Evolutionary conservation across 2,329 filamentous ascomycete genomes (phyloP), one percentile per base, ranked within the genome.

Genomic region (Hypoxylon sp.): DNA sequence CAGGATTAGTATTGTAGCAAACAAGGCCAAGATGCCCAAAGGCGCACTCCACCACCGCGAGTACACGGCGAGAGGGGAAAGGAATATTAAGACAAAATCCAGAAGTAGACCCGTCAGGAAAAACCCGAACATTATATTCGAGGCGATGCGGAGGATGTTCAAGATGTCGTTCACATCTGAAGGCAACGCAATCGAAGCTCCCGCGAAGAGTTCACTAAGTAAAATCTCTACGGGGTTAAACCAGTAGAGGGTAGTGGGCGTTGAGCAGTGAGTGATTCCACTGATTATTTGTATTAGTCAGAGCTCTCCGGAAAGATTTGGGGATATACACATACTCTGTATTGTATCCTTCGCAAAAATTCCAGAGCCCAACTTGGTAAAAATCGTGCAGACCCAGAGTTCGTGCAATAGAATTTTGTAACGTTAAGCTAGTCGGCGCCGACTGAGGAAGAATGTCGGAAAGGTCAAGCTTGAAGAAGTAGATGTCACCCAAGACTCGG

Each of bases 331-430:
- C 84, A 60, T 77, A 87, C 80, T 91, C 84, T 73, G 87, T 85
- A 62, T 88, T 83, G 79, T 94, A 97, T 19, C 94, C 94, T 79
- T 97, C 93, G 80, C 95, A 98, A 79, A 92, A 97, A 66, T 90
- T 91, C 95, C 95, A 98, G 44, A 98, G 82, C 5, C 94, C 94
- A 29, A 97, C 92, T 75, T 94, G 92, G 80, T 98, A 98, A 81
- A 97, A 98, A 80, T 98, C 95, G 78, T 97, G 93, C 53, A 98
- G 85, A 31, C 94, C 95, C 59, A 98, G 84, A 21, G 91, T 93
- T 56, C 93, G 90, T 3, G 94, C 93, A 72, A 97, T 94, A 50
- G 90, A 93, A 83, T 97, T 97, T 80, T 97, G 91, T 50, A 97
- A 85, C 7, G 72, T 74, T 24, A 86, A 82, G 8, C 89, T 89